Evolutionary conservation across 2,329 filamentous ascomycete species (phyloP).

Genomic region (Leptographium galeiforme): DNA sequence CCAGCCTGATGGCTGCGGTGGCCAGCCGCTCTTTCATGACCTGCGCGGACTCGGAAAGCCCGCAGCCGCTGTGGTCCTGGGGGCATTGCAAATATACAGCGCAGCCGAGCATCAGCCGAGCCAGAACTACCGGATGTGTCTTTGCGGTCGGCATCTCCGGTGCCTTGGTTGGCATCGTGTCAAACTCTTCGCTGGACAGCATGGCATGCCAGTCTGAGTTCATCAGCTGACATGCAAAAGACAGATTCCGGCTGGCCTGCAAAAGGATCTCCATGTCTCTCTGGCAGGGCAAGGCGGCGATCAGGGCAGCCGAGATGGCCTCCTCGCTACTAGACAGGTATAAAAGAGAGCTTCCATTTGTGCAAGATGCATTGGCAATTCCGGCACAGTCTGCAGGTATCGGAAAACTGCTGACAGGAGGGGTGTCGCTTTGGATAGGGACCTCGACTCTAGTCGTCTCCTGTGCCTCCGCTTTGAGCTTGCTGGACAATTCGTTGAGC

Average conservation of each 20-base stretch:
- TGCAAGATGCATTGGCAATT: not conserved
- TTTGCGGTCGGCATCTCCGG: not conserved
- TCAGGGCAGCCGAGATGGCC: not conserved
- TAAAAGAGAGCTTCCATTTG: not conserved
- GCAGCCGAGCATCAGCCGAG: not conserved
- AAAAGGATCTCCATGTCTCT: not conserved
- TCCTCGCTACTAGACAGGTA: not conserved
- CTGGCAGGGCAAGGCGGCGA: not conserved
- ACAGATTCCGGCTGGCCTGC: not conserved
- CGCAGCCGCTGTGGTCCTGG: not conserved
- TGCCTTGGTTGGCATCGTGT: too few species aligned
- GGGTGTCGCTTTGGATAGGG: not conserved
- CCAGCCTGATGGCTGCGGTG: constrained; percentile 16
- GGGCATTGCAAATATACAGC: not conserved
- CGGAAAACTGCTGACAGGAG: not conserved
- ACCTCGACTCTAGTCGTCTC: not conserved
- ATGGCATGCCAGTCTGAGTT: not conserved
- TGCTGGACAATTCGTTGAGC: not conserved
- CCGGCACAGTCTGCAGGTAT: not conserved
- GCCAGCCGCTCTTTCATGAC: constrained; percentile 17
- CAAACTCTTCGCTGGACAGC: not conserved
- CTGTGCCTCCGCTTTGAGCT: not conserved
- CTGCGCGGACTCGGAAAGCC: constrained; percentile 7
- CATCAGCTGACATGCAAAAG: not conserved
- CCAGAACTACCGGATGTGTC: not conserved